Base-by-base conservation (phyloP, 768 basidiomycete genomes). In the Xanthoconium purpureum region DNA sequence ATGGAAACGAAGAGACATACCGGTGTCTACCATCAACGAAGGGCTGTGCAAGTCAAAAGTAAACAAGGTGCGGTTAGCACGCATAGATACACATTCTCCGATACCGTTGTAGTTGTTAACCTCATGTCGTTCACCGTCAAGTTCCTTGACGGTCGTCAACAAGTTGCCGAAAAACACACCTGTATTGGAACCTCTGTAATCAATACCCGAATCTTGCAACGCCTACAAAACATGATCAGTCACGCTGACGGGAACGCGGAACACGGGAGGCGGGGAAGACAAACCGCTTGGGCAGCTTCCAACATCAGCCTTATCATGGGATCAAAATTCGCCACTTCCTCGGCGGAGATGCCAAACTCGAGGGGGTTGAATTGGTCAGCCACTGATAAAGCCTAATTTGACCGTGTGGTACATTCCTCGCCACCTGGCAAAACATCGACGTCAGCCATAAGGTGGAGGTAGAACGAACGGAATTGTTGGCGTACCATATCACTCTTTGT, bases 151-250 rank as follows among this genome's bases (percentile, higher is more conserved):
- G 12, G 69, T 70, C 2, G 63, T 65, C 54, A 66, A 61, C 30
- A 71, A 24, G 52, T 68, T 69, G 3, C 78, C 71, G 11, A 71
- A 74, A 57, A 71, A 81, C 50, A 73, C 74, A 1, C 78, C 78
- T 28, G 80, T 74, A 13, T 74, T 74, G 28, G 69, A 68, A 18
- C 71, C 71, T 48, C 79, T 69, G 55, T 74, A 79, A 57, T 80
- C 72, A 39, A 80, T 74, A 8, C 78, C 80, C 2, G 80, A 78
- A 59, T 81, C 80, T 45, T 76, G 70, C 14, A 81, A 67, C 3
- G 75, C 75, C 29, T 62, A 14, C 3, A 20, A 51, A 6, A 37
- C 11, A 35, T 58, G 28, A 47, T 43, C 5, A 17, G 3, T 15
- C 3, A 8, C 0, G 12, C n/a, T n/a, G n/a, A 30, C 15, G 6